These are phyloP conservation scores for Ceratocystis destructans DNA, from an alignment of 2,329 filamentous ascomycete genomes.

Conservation along the genomic window DNA sequence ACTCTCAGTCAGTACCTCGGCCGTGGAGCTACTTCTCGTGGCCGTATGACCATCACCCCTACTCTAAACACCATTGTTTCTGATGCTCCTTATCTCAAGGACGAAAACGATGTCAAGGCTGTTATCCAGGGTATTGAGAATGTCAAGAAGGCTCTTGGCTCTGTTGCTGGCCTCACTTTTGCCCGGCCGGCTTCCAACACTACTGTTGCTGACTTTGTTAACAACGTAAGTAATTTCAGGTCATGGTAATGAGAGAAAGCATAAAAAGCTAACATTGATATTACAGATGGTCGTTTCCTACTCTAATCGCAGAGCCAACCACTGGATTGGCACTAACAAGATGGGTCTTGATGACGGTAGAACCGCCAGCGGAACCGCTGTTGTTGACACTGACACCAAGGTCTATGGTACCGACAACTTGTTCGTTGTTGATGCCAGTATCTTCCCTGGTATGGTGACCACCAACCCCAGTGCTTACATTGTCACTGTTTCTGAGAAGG, in stretches of 20 bases:
- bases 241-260: neutral
- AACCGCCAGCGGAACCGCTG: conserved; percentile 38
- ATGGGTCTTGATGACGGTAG: conserved; percentile 43
- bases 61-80: conserved; percentile 45
- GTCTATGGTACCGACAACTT: conserved; percentile 56
- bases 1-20: conserved; percentile 49
- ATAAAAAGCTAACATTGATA: conserved; percentile 1
- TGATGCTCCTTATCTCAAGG: conserved; percentile 45
- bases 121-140: conserved; percentile 52
- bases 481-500: conserved; percentile 50
- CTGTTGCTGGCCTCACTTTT: conserved; percentile 40
- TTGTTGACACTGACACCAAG: conserved; percentile 49
- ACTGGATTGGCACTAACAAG: conserved; percentile 48
- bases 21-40: conserved; percentile 47
- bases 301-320: conserved; percentile 33
- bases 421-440: conserved; percentile 53
- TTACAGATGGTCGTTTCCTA: conserved; percentile 26
- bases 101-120: conserved; percentile 45
- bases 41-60: conserved; percentile 45
- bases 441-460: conserved; percentile 55
- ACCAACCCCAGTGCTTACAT: conserved; percentile 55
- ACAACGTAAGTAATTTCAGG: conserved; percentile 28
- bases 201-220: conserved; percentile 43
- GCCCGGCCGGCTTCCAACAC: conserved; percentile 36
- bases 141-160: conserved; percentile 39